Conservation (phyloP, 345 rosid species). For the Lumnitzera littorea region DNA sequence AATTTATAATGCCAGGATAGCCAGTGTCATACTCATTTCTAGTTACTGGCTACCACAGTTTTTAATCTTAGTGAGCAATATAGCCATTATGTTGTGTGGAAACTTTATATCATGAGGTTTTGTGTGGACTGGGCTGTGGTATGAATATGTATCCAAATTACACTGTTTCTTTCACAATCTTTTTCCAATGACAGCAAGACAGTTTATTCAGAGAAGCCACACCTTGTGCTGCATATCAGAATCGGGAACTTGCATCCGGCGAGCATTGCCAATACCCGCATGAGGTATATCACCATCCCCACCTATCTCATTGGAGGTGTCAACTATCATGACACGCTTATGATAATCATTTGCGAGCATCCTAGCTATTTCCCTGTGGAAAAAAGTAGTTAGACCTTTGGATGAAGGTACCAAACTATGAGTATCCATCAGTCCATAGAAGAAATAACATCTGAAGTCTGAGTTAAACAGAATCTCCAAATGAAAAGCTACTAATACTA, state of each 20-base stretch:
- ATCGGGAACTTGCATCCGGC: slow-evolving; percentile 94
- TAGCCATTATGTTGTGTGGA: no score
- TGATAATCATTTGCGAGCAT: slow-evolving; percentile 86
- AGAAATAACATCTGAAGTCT: no score
- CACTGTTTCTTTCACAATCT: no score
- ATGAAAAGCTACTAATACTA: no score
- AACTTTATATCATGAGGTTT: no score
- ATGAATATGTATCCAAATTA: no score
- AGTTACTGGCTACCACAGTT: not conserved
- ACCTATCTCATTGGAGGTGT: slow-evolving; percentile 92
- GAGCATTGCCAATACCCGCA: slow-evolving; percentile 86
- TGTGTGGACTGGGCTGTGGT: no score
- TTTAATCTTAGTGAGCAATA: no score
- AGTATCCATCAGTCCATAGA: no score
- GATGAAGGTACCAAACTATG: not conserved
- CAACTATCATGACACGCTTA: slow-evolving; percentile 91
- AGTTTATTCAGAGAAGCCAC: slow-evolving; percentile 1
- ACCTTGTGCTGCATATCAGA: slow-evolving; percentile 87
- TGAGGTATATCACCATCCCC: slow-evolving; percentile 98
- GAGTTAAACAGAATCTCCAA: no score
- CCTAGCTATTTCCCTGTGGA: slow-evolving; percentile 76
- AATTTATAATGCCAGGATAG: not conserved
- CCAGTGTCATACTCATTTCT: not conserved
- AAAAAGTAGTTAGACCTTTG: not conserved
- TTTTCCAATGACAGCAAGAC: no score